phyloP scores from a whole-genome alignment of 2,329 filamentous ascomycete genomes.

The Fusarium fujikuroi region DNA sequence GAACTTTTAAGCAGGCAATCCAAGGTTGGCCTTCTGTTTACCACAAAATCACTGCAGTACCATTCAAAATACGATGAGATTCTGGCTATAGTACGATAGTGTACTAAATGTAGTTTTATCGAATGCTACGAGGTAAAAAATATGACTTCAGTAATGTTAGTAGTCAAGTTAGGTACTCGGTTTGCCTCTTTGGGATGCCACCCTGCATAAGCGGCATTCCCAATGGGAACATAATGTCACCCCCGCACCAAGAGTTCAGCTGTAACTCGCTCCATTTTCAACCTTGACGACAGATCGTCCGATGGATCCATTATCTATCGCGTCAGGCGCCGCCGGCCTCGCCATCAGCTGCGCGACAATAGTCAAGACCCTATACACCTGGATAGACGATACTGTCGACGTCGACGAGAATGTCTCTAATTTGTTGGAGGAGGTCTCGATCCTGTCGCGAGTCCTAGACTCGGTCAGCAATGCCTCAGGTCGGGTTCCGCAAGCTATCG shows the following conservation, averaged over 20 bases:
- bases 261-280: not conserved
- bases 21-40: not conserved
- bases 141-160: not conserved
- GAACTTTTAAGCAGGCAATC: accelerated
- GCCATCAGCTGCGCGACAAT: not conserved
- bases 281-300: not conserved
- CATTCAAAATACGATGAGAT: not conserved
- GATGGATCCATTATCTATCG: not conserved
- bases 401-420: not conserved
- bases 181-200: not conserved
- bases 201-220: not conserved
- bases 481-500: not conserved
- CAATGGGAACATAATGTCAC: not conserved
- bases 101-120: not conserved
- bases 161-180: not conserved
- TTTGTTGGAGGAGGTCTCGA: not conserved
- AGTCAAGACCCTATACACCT: not conserved
- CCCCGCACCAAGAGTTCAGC: not conserved
- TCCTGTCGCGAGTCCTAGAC: not conserved
- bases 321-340: not conserved
- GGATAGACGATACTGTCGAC: not conserved
- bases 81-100: not conserved
- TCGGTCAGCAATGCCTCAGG: not conserved
- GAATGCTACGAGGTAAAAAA: not conserved
- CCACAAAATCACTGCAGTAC: not conserved